Evolutionary conservation across 1,284 basidiomycete species (phyloP).

Genomic region (Hemileia vastatrix): DNA sequence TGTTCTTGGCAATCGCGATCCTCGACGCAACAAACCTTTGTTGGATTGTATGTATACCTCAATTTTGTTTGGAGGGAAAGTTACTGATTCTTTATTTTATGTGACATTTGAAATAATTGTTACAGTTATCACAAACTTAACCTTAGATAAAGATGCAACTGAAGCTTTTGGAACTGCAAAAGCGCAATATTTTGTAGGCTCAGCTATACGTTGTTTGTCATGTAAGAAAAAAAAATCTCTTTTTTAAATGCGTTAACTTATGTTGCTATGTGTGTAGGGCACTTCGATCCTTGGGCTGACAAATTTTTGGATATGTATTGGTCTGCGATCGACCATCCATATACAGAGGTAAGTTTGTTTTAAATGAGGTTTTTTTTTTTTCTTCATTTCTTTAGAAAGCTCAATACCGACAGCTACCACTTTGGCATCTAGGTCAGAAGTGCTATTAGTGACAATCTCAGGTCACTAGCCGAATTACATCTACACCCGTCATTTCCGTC

Average conservation of each 20-base stretch:
- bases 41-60: constrained; percentile 52
- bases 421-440: constrained; percentile 45
- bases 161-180: constrained; percentile 39
- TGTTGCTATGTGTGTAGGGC: constrained; percentile 60
- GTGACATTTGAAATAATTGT: too few relatives aligned
- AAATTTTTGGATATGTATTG: constrained; percentile 64
- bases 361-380: constrained; percentile 5
- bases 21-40: constrained; percentile 66
- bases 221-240: constrained; percentile 9
- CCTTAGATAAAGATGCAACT: constrained; percentile 31
- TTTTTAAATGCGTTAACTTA: constrained; percentile 2
- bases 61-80: constrained; percentile 23
- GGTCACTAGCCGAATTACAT: constrained; percentile 43
- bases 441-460: constrained; percentile 45
- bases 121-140: constrained; percentile 52
- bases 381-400: constrained; percentile 50
- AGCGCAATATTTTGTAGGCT: constrained; percentile 39
- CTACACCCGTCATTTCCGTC: constrained; percentile 64
- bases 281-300: constrained; percentile 60
- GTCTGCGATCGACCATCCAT: constrained; percentile 64
- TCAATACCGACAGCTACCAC: constrained; percentile 56
- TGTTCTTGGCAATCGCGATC: constrained; percentile 57
- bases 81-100: constrained; percentile 32
- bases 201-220: constrained; percentile 45
- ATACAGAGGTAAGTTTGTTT: constrained; percentile 59